Base-by-base conservation (phyloP, 148 eudicot species). In the Diospyros lotus region DNA sequence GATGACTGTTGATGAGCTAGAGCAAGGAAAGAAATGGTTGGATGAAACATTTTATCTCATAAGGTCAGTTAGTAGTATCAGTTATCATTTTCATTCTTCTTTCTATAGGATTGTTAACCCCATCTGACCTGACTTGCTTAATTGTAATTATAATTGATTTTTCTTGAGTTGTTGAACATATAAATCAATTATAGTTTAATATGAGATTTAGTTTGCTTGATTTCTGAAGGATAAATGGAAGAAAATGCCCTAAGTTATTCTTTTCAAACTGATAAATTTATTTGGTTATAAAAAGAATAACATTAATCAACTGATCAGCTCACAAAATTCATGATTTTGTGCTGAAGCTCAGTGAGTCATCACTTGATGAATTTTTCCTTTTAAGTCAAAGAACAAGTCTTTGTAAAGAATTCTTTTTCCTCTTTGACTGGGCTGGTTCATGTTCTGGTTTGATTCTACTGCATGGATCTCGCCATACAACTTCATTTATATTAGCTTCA, bases 11-110 rank as follows among this genome's bases (percentile, higher is more conserved):
- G 93, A 87, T 59, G 97, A 94, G 69, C 82, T 91, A 50, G 91
- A 91, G 81, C 70, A 80, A 73, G 98, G 98, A 79, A 94, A 91
- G 84, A 68, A 87, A 86, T 91, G 98, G 98, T 81, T 94, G 69
- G 82, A 81, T 69, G 81, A 83, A 68, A 86, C 95, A 65, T 94
- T 94, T 86, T 71, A 86, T 81, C 93, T 94, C 64, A 91, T 94
- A 83, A 79, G 98, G 98, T 91, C 71, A 77, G 78, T 52, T 77
- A 73, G 4, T 62, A 51, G 50, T 68, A 10, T 72, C 52, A 48
- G 28, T 58, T 52, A 40, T 8, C 69, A 1, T 69, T 69, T 46
- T 55, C 13, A n/a, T 39, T 51, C 53, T 65, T 62, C 39, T 15
- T 14, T 69, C 64, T 60, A 41, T 4, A 64, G 48, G 68, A 64